Base-by-base conservation (phyloP, 2,329 filamentous ascomycete genomes). In the Aciculosporium take region DNA sequence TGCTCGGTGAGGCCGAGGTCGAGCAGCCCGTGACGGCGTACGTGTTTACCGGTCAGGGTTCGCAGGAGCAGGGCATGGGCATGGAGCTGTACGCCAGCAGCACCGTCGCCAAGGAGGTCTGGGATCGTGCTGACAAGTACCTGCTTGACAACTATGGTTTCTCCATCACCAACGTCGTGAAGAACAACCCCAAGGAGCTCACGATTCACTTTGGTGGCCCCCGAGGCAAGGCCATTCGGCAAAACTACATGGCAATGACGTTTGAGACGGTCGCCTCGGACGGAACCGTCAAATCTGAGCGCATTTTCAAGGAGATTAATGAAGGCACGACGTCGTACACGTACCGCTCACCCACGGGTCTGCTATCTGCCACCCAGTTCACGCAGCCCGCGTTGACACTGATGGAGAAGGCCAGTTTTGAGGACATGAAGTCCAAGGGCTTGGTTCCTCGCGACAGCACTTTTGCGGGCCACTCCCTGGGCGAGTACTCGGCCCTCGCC, bases 211-310 rank as follows among this genome's bases (percentile, higher is more conserved):
- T 98, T 57, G 91, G 93, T 67, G 91, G 91, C 37, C 87, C 91
- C 47, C 84, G 86, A 45, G 91, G 91, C 58, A 98, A 96, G 68
- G 87, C 86, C 39, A 98, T 98, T 53, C 86, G 91, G 48, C 83
- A 94, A 58, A 98, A 98, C 66, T 98, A 98, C 71, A 96, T 96
- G 83, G 81, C 89, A 45, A 98, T 98, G 91, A 96, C 89, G 37
- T 98, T 96, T 64, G 91, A 98, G 69, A 93, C 89, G n/a, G 87
- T 98, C 40, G 83, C 82, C 45, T 69, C 84, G 2, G 91, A 98
- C 60, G 91, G 91, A 21, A 77, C 77, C 28, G 87, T 94, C 68
- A 96, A 95, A 66, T 95, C 91, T 0, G 91, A 98, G 72, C 94
- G 89, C 67, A 98, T 98, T 59, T 98, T 98, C 76, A 96, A 98